Percentiles rank a stretch among this genome's conserved stretches.
These are phyloP conservation scores for Obelidium mucronatum DNA, from an alignment of 192 early-diverging fungal genomes.

Conservation along the genomic window DNA sequence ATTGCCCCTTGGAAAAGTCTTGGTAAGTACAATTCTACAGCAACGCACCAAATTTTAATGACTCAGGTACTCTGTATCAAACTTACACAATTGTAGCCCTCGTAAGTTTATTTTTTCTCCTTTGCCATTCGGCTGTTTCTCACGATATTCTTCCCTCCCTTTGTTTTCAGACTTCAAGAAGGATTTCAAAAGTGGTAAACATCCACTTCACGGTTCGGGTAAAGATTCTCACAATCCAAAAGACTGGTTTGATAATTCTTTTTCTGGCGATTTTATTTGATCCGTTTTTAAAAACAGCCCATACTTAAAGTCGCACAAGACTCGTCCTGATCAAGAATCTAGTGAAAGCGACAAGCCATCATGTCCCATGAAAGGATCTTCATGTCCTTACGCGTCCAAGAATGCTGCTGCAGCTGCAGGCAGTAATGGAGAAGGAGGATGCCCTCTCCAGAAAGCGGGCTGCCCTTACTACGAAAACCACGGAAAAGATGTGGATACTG, in stretches of 20 bases:
- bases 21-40: background rate
- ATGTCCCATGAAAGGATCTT: slow-evolving; percentile 13
- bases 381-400: slow-evolving; percentile 8
- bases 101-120: too few species aligned
- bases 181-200: slow-evolving; percentile 13
- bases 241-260: slow-evolving; percentile 4
- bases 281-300: background rate
- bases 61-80: too few species aligned
- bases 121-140: too few species aligned
- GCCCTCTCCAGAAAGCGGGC: slow-evolving; percentile 39
- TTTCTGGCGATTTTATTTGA: too few species aligned
- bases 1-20: slow-evolving; percentile 27
- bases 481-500: slow-evolving; percentile 31
- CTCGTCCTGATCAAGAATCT: background rate
- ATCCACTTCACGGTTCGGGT: background rate
- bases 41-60: too few species aligned
- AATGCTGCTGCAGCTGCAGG: background rate
- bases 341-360: background rate
- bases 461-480: slow-evolving; percentile 49
- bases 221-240: slow-evolving; percentile 16
- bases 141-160: too few species aligned
- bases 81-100: too few species aligned
- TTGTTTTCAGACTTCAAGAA: slow-evolving; percentile 22
- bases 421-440: slow-evolving; percentile 14
- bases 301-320: slow-evolving; percentile 1